phyloP scores from a whole-genome alignment of 192 early-diverging fungal species.

The Podila horticola region DNA sequence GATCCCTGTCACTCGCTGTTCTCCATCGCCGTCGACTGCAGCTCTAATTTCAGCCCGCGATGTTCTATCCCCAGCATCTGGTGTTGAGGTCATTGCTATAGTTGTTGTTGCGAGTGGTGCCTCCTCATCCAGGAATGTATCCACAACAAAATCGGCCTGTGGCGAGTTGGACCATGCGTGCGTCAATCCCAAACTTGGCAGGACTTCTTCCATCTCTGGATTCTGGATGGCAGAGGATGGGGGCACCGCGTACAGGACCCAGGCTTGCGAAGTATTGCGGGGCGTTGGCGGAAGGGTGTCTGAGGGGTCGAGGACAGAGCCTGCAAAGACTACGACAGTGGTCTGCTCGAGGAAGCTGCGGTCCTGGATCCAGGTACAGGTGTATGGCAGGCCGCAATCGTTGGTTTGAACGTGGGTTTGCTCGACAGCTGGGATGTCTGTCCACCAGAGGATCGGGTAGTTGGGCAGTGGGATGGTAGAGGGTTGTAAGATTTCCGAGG shows the following conservation, averaged over 20 bases:
- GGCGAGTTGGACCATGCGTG: not conserved
- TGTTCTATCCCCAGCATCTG: not conserved
- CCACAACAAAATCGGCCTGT: not conserved
- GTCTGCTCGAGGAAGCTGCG: not conserved
- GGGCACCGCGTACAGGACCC: conserved; percentile 11
- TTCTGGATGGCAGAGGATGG: conserved; percentile 1
- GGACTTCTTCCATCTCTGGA: not conserved
- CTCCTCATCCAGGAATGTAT: not conserved
- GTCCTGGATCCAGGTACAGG: conserved; percentile 12
- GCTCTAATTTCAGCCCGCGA: no score
- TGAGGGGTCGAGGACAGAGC: not conserved
- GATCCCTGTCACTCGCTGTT: no score
- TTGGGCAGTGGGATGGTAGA: not conserved
- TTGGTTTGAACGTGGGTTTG: not conserved
- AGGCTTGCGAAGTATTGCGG: conserved; percentile 4
- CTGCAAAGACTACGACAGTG: conserved; percentile 1
- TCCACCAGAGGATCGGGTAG: conserved; percentile 33
- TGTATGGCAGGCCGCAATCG: conserved; percentile 19
- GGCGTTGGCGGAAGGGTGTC: conserved; percentile 6
- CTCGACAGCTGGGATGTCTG: not conserved
- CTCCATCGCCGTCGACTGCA: no score
- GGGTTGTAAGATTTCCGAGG: not conserved
- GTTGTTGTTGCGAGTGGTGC: not conserved
- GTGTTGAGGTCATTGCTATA: not conserved
- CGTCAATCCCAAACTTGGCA: not conserved